A percentile compares a stretch with the other conserved stretches of the same genome.
These are phyloP conservation scores for Vitis rupestris DNA, from an alignment of 164 flowering plant species.

Conservation along the genomic window DNA sequence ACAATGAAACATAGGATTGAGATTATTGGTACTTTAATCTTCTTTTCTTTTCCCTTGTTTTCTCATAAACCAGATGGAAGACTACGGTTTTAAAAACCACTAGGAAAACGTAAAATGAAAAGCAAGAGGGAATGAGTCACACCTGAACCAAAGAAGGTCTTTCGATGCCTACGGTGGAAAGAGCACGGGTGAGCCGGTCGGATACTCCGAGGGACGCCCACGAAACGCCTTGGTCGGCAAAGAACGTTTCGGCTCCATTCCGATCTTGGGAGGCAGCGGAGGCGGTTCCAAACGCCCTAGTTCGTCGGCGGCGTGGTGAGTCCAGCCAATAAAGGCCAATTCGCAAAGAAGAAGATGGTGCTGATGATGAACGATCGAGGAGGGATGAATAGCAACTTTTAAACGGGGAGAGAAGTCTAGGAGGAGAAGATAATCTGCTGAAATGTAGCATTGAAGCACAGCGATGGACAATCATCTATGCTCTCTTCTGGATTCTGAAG, in stretches of 20 bases:
- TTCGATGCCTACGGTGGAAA: conserved; percentile 50
- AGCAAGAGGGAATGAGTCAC: neutral
- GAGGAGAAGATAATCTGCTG: conserved; percentile 15
- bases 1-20: too few relatives aligned
- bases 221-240: conserved; percentile 61
- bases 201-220: conserved; percentile 84
- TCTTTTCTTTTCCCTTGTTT: neutral
- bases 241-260: conserved; percentile 42
- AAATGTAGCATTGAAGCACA: conserved; percentile 24
- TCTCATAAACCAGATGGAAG: neutral
- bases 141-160: conserved; percentile 88
- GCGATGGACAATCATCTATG: conserved; percentile 21
- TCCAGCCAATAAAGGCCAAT: conserved; percentile 17
- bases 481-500: neutral
- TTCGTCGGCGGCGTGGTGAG: conserved; percentile 1
- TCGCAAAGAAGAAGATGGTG: conserved; percentile 13
- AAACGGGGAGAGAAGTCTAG: conserved; percentile 20
- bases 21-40: too few relatives aligned
- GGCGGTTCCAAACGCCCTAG: conserved; percentile 31
- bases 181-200: conserved; percentile 51
- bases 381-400: conserved; percentile 2
- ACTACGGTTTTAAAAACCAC: neutral
- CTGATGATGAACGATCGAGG: neutral
- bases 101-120: neutral
- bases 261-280: conserved; percentile 12